Evolutionary conservation across 2,329 filamentous ascomycete genomes (phyloP).

Genomic region (Chaetomium olivaceum): DNA sequence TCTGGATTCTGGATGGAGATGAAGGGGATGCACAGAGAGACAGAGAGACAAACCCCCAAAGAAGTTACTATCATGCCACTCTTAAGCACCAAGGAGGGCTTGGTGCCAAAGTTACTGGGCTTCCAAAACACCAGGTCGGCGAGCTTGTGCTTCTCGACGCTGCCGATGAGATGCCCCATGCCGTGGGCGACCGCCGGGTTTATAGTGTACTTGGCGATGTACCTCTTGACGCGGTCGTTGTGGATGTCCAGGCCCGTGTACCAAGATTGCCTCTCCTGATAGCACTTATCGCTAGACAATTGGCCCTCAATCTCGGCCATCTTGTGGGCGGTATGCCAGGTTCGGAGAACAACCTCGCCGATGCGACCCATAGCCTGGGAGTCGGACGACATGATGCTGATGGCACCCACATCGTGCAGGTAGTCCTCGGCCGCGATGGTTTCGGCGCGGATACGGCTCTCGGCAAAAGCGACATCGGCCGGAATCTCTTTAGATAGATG

Average conservation of each 20-base stretch:
- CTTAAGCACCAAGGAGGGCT: constrained; percentile 81
- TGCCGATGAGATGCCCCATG: constrained; percentile 83
- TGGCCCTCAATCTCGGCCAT: constrained; percentile 75
- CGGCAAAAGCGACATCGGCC: constrained; percentile 93
- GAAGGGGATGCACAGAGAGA: constrained; percentile 8
- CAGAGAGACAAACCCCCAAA: constrained; percentile 66
- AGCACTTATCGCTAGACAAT: too few species aligned
- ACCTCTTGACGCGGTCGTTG: constrained; percentile 89
- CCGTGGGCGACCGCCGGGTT: constrained; percentile 91
- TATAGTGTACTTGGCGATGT: constrained; percentile 94
- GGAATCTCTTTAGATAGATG: constrained; percentile 90
- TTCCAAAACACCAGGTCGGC: constrained; percentile 90
- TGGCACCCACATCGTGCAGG: constrained; percentile 89
- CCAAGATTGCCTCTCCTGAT: too few species aligned
- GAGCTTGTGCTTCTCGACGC: constrained; percentile 83
- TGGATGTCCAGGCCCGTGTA: constrained; percentile 65
- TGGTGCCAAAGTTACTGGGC: constrained; percentile 80
- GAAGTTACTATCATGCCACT: constrained; percentile 80
- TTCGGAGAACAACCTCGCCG: constrained; percentile 87
- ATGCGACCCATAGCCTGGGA: constrained; percentile 96
- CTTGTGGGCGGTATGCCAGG: constrained; percentile 97
- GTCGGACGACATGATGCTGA: constrained; percentile 96
- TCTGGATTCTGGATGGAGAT: background rate
- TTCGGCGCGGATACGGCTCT: constrained; percentile 90
- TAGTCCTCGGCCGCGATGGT: constrained; percentile 97